Evolutionary conservation across 192 early-diverging fungal genomes (phyloP), one percentile per base, ranked within the genome.

Genomic region (Glomus cerebriforme): DNA sequence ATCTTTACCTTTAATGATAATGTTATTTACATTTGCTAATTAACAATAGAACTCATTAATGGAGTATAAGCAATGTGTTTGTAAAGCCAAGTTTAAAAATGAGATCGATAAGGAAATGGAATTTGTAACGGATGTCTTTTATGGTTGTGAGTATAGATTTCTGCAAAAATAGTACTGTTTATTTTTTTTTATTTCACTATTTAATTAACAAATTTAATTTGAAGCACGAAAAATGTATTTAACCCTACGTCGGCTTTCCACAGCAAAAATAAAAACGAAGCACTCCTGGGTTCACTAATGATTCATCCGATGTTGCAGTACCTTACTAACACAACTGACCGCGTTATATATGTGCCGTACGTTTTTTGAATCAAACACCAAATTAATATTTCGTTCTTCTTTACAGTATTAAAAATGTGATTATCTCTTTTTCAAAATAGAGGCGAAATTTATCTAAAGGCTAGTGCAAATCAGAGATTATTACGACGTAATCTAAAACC

Each of bases 231-330:
- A 24, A 71, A 29, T 24, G 54, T 49, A 31, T 78, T 78, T 32
- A 78, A 65, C 19, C 54, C 65, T 13, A 17, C 27, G 13, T 73
- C 31, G 7, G 77, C 77, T 49, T 68, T 78, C 22, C 77, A 49
- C 19, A 68, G 64, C 29, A 26, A 27, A 19, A 29, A 66, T 45
- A 66, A 32, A 68, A 26, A 78, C 15, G 65, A 78, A 71, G 37
- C 65, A 54, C 15, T 59, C 43, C 34, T 78, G 24, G 77, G 77
- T 13, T 78, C 45, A 12, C 59, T 78, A 8, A 27, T 78, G 35
- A 32, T 78, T 26, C 77, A 78, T 69, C 65, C 77, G 10, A 45
- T 78, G 29, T 45, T 78, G 17, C 27, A 78, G 32, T 59, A 58
- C 22, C 24, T 78, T 43, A 32, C 39, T 15, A 78, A 68, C 39